Conservation (phyloP, 2,329 filamentous ascomycete species). For the Nectriaceae sp. region DNA sequence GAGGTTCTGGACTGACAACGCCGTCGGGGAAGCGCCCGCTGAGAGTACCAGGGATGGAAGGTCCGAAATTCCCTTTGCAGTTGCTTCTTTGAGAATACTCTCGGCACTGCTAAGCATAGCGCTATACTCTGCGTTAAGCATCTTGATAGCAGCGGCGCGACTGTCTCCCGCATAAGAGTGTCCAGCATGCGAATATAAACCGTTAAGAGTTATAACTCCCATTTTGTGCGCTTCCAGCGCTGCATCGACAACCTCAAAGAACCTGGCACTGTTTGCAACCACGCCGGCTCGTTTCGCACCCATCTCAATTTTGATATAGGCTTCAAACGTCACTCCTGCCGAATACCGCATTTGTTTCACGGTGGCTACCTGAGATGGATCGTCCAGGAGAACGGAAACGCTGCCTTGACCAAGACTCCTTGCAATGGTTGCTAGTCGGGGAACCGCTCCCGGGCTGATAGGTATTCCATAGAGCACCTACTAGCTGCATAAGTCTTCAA, state of each 20-base stretch:
- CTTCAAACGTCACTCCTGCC: conserved; percentile 49
- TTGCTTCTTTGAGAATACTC: conserved; percentile 16
- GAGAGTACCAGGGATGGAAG: conserved; percentile 49
- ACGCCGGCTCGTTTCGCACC: conserved; percentile 73
- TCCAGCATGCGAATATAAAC: conserved; percentile 74
- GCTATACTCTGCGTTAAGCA: conserved; percentile 33
- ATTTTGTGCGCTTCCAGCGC: conserved; percentile 26
- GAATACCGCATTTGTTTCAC: conserved; percentile 44
- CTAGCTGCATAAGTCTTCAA: conserved; percentile 1
- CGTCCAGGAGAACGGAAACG: conserved; percentile 70
- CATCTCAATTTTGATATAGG: conserved; percentile 76
- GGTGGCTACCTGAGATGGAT: conserved; percentile 58
- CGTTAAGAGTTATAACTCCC: conserved; percentile 50
- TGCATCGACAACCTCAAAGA: conserved; percentile 49
- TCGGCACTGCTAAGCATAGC: conserved; percentile 29
- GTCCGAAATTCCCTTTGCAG: conserved; percentile 11
- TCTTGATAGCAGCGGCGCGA: conserved; percentile 31
- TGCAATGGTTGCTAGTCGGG: conserved; percentile 60
- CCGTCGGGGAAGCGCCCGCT: conserved; percentile 77
- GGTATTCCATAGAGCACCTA: conserved; percentile 74
- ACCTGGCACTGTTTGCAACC: conserved; percentile 45
- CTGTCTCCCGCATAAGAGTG: conserved; percentile 62
- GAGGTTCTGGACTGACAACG: conserved; percentile 36
- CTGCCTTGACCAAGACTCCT: conserved; percentile 54
- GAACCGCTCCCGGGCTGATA: conserved; percentile 59